Evolutionary conservation across 2,329 filamentous ascomycete genomes (phyloP).

Genomic region (Monilinia laxa): DNA sequence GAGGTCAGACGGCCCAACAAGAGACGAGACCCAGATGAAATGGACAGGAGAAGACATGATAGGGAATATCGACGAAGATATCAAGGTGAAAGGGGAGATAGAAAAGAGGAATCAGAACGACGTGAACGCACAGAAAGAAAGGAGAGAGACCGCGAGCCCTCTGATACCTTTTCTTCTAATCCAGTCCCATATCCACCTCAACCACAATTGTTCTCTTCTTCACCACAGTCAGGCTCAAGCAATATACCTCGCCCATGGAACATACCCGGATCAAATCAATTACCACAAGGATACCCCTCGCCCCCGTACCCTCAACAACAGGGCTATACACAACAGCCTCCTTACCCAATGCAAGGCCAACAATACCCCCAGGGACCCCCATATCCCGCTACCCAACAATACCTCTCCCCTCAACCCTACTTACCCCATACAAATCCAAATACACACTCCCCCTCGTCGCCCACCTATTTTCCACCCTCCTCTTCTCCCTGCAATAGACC

Average conservation of each 20-base stretch:
- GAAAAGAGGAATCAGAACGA: neutral
- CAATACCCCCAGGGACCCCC: constrained; percentile 14
- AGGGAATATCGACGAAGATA: neutral
- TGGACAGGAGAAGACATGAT: neutral
- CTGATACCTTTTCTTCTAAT: neutral
- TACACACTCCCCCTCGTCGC: neutral
- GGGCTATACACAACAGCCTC: constrained; percentile 22
- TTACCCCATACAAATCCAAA: constrained; percentile 4
- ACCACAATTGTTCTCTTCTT: neutral
- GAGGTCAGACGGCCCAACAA: neutral
- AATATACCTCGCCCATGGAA: neutral
- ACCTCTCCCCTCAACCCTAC: constrained; percentile 25
- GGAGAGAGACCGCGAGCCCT: constrained; percentile 4
- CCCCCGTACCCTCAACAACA: constrained; percentile 14
- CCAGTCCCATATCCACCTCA: neutral
- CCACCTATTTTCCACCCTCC: neutral
- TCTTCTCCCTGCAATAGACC: neutral
- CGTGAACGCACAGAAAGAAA: neutral
- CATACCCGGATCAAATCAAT: neutral
- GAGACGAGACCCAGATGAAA: neutral
- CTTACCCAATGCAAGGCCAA: constrained; percentile 18
- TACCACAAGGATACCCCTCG: neutral
- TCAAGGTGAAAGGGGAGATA: neutral
- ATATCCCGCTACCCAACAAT: constrained; percentile 9
- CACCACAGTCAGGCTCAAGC: neutral